Evolutionary conservation across 495 filamentous ascomycete genomes (phyloP).

Genomic region (Oidiodendron maius): DNA sequence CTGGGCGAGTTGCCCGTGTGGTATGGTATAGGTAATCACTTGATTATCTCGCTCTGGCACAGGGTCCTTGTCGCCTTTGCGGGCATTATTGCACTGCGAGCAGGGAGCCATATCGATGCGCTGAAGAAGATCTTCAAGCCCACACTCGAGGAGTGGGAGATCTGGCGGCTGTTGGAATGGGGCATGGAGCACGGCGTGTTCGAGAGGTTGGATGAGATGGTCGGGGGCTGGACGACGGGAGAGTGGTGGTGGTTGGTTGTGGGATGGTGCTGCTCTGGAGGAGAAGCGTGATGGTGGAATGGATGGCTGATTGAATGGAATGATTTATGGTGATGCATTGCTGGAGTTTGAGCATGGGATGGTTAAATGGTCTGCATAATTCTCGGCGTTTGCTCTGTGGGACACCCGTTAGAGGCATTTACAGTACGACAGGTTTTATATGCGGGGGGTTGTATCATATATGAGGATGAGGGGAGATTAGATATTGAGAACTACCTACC

Average conservation of each 20-base stretch:
- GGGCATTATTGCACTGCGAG: constrained; percentile 51
- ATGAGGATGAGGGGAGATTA: too few relatives aligned
- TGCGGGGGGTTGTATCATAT: too few relatives aligned
- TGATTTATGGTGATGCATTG: too few relatives aligned
- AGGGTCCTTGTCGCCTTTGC: constrained; percentile 52
- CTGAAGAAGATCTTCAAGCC: constrained; percentile 53
- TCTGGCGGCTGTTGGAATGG: constrained; percentile 62
- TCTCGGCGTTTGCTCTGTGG: too few relatives aligned
- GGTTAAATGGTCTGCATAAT: too few relatives aligned
- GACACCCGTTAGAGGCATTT: too few relatives aligned
- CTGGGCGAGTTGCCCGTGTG: constrained; percentile 60
- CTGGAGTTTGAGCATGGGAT: too few relatives aligned
- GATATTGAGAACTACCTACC: too few relatives aligned
- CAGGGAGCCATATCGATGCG: constrained; percentile 46
- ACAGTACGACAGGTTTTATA: too few relatives aligned
- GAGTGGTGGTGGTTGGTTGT: constrained; percentile 68
- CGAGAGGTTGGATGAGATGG: constrained; percentile 25
- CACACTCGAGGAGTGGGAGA: constrained; percentile 62
- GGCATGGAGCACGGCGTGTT: constrained; percentile 42
- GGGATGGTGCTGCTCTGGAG: constrained; percentile 4
- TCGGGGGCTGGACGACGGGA: constrained; percentile 40
- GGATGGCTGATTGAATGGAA: too few relatives aligned
- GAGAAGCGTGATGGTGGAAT: too few relatives aligned
- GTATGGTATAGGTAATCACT: constrained; percentile 66
- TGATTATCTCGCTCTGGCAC: constrained; percentile 60